These are phyloP conservation scores for Fraxinus quadrangulata DNA, from an alignment of 257 asterid genomes.

Conservation along the genomic window DNA sequence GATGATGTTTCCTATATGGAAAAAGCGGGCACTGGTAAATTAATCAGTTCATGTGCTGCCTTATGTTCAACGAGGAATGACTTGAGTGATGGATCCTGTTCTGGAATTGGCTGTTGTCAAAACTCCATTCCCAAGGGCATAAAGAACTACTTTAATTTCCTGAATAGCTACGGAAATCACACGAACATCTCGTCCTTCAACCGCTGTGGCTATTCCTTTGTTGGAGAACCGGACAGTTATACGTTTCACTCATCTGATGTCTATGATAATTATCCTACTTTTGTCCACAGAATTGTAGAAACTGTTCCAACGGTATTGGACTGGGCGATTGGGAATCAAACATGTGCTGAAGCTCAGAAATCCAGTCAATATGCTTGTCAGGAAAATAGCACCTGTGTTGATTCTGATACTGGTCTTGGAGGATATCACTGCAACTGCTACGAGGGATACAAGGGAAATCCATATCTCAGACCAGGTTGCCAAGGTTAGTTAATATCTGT, in stretches of 20 bases:
- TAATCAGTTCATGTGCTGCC: conserved; percentile 36
- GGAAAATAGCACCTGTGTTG: conserved; percentile 34
- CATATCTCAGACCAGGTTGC: conserved; percentile 29
- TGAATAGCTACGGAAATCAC: neutral
- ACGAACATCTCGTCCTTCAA: conserved; percentile 16
- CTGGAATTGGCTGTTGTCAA: conserved; percentile 52
- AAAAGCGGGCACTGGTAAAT: neutral
- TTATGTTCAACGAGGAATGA: conserved; percentile 33
- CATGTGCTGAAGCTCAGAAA: conserved; percentile 15
- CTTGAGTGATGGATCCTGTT: conserved; percentile 30
- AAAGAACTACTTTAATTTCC: neutral
- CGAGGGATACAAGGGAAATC: conserved; percentile 39
- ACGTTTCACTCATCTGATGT: conserved; percentile 28
- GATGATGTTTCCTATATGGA: conserved; percentile 21
- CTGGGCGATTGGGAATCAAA: conserved; percentile 34
- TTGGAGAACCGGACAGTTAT: conserved; percentile 32
- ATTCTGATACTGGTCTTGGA: conserved; percentile 27
- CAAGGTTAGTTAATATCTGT: neutral
- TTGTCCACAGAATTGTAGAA: neutral
- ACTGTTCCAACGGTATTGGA: conserved; percentile 32
- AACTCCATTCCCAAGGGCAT: conserved; percentile 39
- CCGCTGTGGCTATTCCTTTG: conserved; percentile 41
- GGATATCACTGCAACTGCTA: conserved; percentile 44
- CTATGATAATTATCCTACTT: neutral
- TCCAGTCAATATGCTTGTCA: conserved; percentile 15